Conservation (phyloP, 2,329 filamentous ascomycete genomes). For the Aureobasidium mangrovei region DNA sequence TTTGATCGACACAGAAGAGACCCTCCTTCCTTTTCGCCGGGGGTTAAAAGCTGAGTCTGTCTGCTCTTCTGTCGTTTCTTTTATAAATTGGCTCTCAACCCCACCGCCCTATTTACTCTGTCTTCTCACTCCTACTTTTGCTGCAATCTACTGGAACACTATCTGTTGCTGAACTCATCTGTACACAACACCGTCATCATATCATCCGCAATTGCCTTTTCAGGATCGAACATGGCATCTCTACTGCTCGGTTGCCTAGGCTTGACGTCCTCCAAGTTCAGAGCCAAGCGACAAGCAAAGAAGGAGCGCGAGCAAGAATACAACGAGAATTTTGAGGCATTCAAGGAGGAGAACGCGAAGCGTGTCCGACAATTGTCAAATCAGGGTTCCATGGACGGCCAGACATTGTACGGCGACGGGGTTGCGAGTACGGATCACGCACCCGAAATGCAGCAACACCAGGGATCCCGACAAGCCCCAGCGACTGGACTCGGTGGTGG, state of each 20-base stretch:
- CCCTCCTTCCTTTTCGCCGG: slow-evolving; percentile 6
- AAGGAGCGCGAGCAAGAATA: slow-evolving; percentile 15
- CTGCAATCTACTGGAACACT: not conserved
- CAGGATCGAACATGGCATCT: slow-evolving; percentile 16
- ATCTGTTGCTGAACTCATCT: not conserved
- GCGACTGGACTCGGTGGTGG: not conserved
- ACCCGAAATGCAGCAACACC: slow-evolving; percentile 2
- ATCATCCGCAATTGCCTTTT: slow-evolving; percentile 5
- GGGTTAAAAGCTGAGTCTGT: not conserved
- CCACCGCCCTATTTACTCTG: not conserved
- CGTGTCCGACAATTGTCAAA: slow-evolving; percentile 13
- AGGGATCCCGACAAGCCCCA: not conserved
- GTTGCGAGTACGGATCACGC: not conserved
- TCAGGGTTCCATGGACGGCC: slow-evolving; percentile 5
- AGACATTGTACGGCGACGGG: not conserved
- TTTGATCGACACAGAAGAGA: not conserved
- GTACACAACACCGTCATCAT: not conserved
- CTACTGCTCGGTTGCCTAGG: slow-evolving; percentile 14
- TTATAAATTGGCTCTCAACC: not conserved
- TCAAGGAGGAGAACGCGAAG: slow-evolving; percentile 16
- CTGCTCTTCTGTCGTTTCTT: not conserved
- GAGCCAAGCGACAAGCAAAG: slow-evolving; percentile 7
- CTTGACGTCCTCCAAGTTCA: slow-evolving; percentile 12
- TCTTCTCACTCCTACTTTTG: not conserved
- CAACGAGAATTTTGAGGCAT: slow-evolving; percentile 14